Evolutionary conservation across 2,329 filamentous ascomycete genomes (phyloP), one percentile per base, ranked within the genome.

Genomic region (Aschersonia sp.): DNA sequence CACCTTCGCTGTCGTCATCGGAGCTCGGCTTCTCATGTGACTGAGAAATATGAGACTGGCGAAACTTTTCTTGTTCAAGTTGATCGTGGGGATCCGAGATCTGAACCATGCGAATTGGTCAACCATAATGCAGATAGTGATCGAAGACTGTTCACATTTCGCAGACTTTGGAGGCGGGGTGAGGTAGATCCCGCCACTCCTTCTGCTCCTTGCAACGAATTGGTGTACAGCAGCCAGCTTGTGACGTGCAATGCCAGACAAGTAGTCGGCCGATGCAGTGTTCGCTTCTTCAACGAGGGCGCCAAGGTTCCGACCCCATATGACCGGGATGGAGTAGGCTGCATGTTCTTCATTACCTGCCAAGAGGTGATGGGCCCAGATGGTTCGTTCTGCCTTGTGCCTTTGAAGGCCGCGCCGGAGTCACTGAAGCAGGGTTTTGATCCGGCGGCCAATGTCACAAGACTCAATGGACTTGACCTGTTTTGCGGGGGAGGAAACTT

Each of bases 401-500:
- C 70, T 0, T 57, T 77, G 0, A 45, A 56, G 1, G 35, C 58
- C 1, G 57, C 60, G 29, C 68, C 66, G 0, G 37, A 47, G 5
- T 57, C 55, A 5, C 52, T 83, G 2, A 68, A 64, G 0, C 73
- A 84, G 60, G 79, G 79, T 0, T 76, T 76, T 42, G 65, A 81
- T 52, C 73, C 76, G 0, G 45, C 48, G 0, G 53, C 51, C 1
- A 33, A 50, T 5, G 49, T 58, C 49, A 50, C 57, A 14, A 69
- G 68, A 49, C 66, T 85, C 7, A 67, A 66, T 5, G 83, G 81
- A 0, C 63, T 90, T 4, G 84, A 87, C 52, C 65, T 92, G 0
- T 94, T 87, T 56, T 87, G 82, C 53, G 87, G 87, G 1, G 81
- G 83, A 14, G 86, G 87, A 0, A 87, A 82, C 46, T 79, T 92